A percentile compares a stretch with the other conserved stretches of the same genome.
Conservation (phyloP, 306 rosid genomes). For the Rosa chinensis region DNA sequence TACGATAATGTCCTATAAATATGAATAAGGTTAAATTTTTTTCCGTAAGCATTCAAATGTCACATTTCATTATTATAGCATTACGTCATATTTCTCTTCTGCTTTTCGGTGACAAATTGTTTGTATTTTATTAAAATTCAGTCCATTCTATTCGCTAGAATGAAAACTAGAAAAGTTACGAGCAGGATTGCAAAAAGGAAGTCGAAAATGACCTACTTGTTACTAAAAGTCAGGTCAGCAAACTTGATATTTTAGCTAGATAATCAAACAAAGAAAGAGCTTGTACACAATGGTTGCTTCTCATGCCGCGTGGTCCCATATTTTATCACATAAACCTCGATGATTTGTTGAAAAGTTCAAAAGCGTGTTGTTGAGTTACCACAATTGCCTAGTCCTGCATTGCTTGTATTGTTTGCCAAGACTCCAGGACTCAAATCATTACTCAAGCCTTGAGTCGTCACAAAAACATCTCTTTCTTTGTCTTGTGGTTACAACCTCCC, state of each 20-base stretch:
- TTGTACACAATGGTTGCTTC: not conserved
- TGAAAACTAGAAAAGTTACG: not conserved
- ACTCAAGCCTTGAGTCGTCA: not conserved
- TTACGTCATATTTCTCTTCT: no score
- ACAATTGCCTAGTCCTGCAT: not conserved
- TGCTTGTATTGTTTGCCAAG: slow-evolving; percentile 3
- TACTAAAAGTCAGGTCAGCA: not conserved
- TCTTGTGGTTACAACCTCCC: not conserved
- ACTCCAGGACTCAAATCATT: not conserved
- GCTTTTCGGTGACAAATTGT: no score
- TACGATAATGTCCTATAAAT: no score
- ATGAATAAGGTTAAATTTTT: no score
- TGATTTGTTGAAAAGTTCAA: no score
- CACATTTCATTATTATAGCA: no score
- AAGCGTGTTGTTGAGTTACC: not conserved
- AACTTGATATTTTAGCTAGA: not conserved
- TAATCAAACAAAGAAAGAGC: not conserved
- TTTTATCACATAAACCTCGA: no score
- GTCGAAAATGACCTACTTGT: not conserved
- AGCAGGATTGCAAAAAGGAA: no score
- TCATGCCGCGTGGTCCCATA: not conserved
- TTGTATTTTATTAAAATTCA: no score
- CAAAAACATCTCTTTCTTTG: not conserved
- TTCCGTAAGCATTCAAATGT: no score
- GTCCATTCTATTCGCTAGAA: no score